Base-by-base conservation (phyloP, 1,139 yeast species). In the Saccharomyces pastorianus region DNA sequence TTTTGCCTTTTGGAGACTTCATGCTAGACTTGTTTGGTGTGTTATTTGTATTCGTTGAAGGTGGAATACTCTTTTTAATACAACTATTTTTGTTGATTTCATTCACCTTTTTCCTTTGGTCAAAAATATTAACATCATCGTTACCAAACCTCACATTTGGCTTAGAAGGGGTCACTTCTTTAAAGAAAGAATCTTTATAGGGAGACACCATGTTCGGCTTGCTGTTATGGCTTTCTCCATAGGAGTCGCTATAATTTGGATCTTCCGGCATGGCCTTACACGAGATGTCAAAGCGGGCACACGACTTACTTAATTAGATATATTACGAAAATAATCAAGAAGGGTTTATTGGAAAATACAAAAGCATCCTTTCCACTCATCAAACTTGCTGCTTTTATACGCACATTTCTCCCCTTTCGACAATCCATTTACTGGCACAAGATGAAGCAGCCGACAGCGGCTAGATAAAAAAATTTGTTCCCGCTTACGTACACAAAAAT, bases 401-500 rank as follows among this genome's bases (percentile, higher is more conserved):
- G 25, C 9, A 11, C 17, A 7, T 38, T 38, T 38, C 44, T 38
- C 44, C 44, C 6, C 44, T 20, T 38, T 17, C 44, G 25, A 38
- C 25, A 38, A 38, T 13, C 13, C 11, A 38, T 38, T 38, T 38
- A 17, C 44, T 38, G 44, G 44, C 44, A 38, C 44, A 38, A 38
- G 25, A 38, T 38, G 44, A 38, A 13, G 25, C 23, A 38, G 25
- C 44, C 44, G 44, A 38, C n/a, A 13, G 44, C 44, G 44, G 44
- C 44, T 38, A 38, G 44, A 9, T 38, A 5, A 38, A 11, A 38
- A 38, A 17, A 5, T 38, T 25, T 38, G 38, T 32, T 7, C 17
- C 25, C 42, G 44, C 44, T 38, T 38, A 38, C 44, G 44, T 38
- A 38, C 44, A 38, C 44, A 38, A 38, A 34, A 38, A 38, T 38